Base-by-base conservation (phyloP, 192 early-diverging fungal genomes). In the Linnemannia elongata region DNA sequence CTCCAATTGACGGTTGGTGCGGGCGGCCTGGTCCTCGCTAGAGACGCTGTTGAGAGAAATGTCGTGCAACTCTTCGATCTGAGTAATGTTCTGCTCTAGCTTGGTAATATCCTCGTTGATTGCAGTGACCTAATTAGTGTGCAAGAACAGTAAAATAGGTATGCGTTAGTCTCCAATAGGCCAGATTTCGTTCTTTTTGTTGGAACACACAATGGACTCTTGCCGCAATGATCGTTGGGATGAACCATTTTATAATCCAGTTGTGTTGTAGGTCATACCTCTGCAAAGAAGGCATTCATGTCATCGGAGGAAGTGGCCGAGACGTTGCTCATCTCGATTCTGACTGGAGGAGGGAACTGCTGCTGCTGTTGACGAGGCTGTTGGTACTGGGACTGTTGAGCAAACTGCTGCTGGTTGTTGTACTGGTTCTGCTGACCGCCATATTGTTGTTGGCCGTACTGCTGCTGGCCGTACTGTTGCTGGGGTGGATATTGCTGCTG, bases 11-110 rank as follows among this genome's bases (percentile, higher is more conserved):
- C 79, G 85, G n/a, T 69, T 85, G 18, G 70, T 68, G 55, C 69
- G 69, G 12, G 41, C 52, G 24, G 70, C 57, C 17, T 87, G 78
- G 9, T 88, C 89, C 60, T 90, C 86, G 24, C 78, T 79, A 18
- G 49, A 80, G 17, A 90, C 79, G 18, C 60, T 82, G n/a, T 85
- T 88, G 20, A 90, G 81, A 6, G 86, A 90, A 24, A 83, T 47
- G 60, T 83, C 74, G 70, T 88, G 89, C 20, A 88, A 72, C 44
- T 90, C 86, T 35, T 88, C 80, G 27, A 90, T 82, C 49, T 77
- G 75, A 22, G 55, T 83, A 66, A 90, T 86, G 57, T 90, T 90
- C 41, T 75, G 79, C 72, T 87, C 79, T 4, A 87, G 60, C 20
- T 57, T 72, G 12, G 72, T 52, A 57, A 87, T 87, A 52, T 87